phyloP scores from a whole-genome alignment of 345 rosid species.

The Atalantia buxifolia region DNA sequence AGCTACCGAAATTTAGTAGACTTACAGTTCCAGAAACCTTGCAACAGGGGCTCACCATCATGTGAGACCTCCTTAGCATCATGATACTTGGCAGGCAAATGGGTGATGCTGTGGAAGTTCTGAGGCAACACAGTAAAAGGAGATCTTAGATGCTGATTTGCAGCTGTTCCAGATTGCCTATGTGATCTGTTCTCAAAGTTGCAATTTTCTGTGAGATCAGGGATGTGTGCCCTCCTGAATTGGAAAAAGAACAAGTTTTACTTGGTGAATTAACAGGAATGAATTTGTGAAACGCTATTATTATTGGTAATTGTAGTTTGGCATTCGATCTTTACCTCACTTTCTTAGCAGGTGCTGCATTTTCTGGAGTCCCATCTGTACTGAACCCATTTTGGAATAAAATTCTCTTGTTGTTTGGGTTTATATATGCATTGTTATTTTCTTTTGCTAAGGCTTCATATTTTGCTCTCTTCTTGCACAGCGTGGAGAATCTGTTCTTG shows the following conservation, averaged over 20 bases:
- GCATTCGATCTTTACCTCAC: conserved; percentile 38
- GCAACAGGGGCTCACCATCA: conserved; percentile 40
- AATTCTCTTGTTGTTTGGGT: conserved; percentile 70
- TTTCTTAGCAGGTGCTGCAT: conserved; percentile 47
- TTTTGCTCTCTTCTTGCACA: conserved; percentile 97
- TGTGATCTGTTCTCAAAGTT: conserved; percentile 54
- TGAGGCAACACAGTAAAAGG: conserved; percentile 61
- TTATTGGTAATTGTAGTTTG: not conserved
- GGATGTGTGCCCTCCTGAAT: conserved; percentile 71
- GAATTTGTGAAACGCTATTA: not conserved
- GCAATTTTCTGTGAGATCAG: conserved; percentile 37
- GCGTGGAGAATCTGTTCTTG: conserved; percentile 92
- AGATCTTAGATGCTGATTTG: conserved; percentile 51
- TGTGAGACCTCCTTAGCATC: conserved; percentile 30
- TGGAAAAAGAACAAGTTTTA: conserved; percentile 1
- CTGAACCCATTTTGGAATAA: conserved; percentile 40
- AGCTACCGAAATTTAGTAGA: no score
- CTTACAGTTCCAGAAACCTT: not conserved
- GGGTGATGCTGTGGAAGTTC: conserved; percentile 36
- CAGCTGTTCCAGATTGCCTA: conserved; percentile 28
- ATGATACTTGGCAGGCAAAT: conserved; percentile 25
- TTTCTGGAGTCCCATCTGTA: conserved; percentile 40
- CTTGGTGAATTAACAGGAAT: not conserved
- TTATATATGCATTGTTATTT: conserved; percentile 47
- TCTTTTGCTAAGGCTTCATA: conserved; percentile 87